Percentiles rank a stretch among this genome's conserved stretches.
phyloP scores from a whole-genome alignment of 306 rosid species.

The Luffa acutangula region DNA sequence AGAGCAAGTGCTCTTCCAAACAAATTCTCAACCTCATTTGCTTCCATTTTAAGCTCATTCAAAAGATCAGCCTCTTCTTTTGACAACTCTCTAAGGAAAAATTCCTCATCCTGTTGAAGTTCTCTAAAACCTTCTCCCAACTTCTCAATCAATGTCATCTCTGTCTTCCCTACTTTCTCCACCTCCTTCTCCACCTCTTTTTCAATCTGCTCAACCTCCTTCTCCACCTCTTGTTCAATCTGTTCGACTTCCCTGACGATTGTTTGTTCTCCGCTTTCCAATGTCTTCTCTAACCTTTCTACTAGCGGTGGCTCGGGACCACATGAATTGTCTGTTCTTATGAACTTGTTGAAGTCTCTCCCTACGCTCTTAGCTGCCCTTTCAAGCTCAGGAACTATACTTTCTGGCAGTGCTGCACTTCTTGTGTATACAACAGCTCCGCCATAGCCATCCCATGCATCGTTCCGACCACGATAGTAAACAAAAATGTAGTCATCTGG shows the following conservation, averaged over 20 bases:
- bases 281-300: constrained; percentile 75
- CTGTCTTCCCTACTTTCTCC: constrained; percentile 48
- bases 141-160: constrained; percentile 47
- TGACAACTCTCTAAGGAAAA: constrained; percentile 40
- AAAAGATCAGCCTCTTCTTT: constrained; percentile 74
- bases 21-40: constrained; percentile 56
- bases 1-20: constrained; percentile 69
- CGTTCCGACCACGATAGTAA: constrained; percentile 83
- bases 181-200: constrained; percentile 38
- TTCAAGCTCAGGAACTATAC: constrained; percentile 63
- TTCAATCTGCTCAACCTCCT: constrained; percentile 33
- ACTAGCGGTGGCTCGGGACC: constrained; percentile 93
- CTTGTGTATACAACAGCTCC: constrained; percentile 85
- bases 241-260: constrained; percentile 67
- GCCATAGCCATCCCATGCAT: constrained; percentile 99
- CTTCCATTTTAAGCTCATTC: constrained; percentile 66
- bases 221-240: constrained; percentile 63
- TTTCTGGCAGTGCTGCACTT: constrained; percentile 71
- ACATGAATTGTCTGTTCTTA: constrained; percentile 65
- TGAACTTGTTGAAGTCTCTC: constrained; percentile 67
- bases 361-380: constrained; percentile 65
- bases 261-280: constrained; percentile 74
- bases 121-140: constrained; percentile 60
- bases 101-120: constrained; percentile 65
- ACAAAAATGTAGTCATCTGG: constrained; percentile 76